These are phyloP conservation scores for Malus sylvestris DNA, from an alignment of 306 rosid species.

Conservation along the genomic window DNA sequence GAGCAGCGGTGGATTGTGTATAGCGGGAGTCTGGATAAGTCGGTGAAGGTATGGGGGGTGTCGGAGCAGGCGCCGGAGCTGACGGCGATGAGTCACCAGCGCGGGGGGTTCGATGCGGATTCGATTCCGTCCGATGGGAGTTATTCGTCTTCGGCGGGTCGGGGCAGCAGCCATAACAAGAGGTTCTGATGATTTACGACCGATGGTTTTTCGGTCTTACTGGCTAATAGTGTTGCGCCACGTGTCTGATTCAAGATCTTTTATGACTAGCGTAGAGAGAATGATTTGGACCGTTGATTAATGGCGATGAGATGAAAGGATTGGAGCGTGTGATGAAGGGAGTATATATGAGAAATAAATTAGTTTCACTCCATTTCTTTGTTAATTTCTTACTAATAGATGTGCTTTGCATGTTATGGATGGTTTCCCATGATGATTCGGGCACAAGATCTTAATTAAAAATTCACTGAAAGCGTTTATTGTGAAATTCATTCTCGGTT, in stretches of 20 bases:
- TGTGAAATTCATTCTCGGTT: too few species aligned
- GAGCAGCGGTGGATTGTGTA: constrained; percentile 60
- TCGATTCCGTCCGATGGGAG: constrained; percentile 49
- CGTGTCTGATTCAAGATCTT: not conserved
- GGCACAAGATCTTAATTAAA: too few species aligned
- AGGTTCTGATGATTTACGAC: constrained; percentile 4
- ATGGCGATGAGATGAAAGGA: not conserved
- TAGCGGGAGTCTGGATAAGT: constrained; percentile 91
- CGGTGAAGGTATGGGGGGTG: constrained; percentile 88
- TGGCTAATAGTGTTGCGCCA: not conserved
- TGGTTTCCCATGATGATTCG: too few species aligned
- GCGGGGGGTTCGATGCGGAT: constrained; percentile 22
- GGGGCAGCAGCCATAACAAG: constrained; percentile 14
- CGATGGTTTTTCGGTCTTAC: not conserved
- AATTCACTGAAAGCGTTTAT: too few species aligned
- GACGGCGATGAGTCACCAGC: constrained; percentile 19
- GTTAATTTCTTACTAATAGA: not conserved
- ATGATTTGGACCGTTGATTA: not conserved
- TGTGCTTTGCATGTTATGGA: not conserved
- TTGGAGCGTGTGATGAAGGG: not conserved
- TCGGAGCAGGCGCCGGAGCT: constrained; percentile 32
- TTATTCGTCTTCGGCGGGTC: constrained; percentile 38
- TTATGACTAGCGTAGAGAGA: not conserved
- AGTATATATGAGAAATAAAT: not conserved
- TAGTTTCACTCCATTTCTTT: not conserved